Percentiles rank a stretch among this genome's conserved stretches.
phyloP scores from a whole-genome alignment of 108 stramenopile genomes.

The Skeletonema menzelii region DNA sequence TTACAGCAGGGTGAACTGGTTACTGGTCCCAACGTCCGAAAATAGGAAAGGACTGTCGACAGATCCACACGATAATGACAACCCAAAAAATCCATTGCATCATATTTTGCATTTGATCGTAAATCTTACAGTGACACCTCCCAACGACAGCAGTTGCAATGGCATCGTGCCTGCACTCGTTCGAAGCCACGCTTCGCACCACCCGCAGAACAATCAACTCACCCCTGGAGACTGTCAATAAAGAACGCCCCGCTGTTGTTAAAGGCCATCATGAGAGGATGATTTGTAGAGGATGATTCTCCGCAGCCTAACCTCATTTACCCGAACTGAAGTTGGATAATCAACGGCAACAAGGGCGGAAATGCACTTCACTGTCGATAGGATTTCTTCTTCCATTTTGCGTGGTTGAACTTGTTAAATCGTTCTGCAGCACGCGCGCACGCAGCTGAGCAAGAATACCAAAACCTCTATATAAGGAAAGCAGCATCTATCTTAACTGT shows the following conservation, averaged over 20 bases:
- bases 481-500: no score
- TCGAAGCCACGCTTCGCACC: background rate
- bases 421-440: no score
- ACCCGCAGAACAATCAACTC: constrained; percentile 13
- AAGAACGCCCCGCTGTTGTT: constrained; percentile 20
- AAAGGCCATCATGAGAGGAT: constrained; percentile 38
- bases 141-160: background rate
- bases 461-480: no score
- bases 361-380: no score
- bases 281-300: background rate
- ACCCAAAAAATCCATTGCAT: background rate
- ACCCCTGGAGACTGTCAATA: constrained; percentile 43
- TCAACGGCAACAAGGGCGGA: no score
- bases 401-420: no score
- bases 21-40: background rate
- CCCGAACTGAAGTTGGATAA: no score
- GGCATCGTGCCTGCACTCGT: background rate
- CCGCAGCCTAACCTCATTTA: background rate
- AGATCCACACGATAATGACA: background rate
- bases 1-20: background rate
- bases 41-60: background rate
- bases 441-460: no score
- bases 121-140: background rate
- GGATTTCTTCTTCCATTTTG: no score
- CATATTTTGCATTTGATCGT: background rate